Conservation (phyloP, 768 basidiomycete species). For the Lactarius quietus region DNA sequence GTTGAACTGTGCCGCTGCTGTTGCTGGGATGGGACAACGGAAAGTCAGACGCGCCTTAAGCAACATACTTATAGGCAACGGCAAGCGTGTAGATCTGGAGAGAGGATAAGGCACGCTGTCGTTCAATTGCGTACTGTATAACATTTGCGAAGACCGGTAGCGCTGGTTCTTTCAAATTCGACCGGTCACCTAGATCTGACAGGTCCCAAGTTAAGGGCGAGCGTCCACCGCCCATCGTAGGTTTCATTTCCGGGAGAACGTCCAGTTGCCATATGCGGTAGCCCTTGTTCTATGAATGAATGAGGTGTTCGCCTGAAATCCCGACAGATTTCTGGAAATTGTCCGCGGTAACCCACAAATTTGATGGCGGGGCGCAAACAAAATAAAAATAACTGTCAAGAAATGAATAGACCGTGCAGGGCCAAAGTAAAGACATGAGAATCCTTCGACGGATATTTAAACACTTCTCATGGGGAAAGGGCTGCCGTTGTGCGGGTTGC, state of each 20-base stretch:
- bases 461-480: background rate
- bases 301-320: background rate
- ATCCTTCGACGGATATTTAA: background rate
- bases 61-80: background rate
- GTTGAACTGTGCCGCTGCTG: background rate
- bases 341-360: background rate
- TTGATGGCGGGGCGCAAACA: background rate
- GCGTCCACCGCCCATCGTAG: conserved; percentile 1
- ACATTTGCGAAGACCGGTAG: background rate
- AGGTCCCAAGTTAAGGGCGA: background rate
- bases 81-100: background rate
- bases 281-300: conserved; percentile 12
- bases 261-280: conserved; percentile 7
- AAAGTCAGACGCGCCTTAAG: background rate
- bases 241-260: conserved; percentile 18
- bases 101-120: conserved; percentile 8
- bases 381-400: background rate
- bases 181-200: conserved; percentile 8
- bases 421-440: background rate
- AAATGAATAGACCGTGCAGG: background rate
- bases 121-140: background rate
- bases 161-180: conserved; percentile 5
- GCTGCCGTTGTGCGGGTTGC: background rate
- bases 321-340: background rate
- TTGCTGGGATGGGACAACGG: conserved; percentile 8